These are phyloP conservation scores for Fusarium domesticum DNA, from an alignment of 2,329 filamentous ascomycete genomes.

Conservation along the genomic window DNA sequence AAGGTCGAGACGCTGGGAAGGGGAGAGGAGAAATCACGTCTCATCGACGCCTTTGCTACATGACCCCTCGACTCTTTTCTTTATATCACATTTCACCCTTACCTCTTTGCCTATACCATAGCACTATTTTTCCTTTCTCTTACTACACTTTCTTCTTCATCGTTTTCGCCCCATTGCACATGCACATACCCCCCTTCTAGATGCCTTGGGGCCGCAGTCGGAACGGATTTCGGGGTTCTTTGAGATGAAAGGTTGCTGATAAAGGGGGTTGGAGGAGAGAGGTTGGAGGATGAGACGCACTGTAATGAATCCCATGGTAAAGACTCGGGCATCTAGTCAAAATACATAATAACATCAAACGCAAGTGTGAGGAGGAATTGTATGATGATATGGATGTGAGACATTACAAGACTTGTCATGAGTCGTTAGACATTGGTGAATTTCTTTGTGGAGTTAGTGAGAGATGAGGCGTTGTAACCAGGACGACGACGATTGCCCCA, in stretches of 20 bases:
- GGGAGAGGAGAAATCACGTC: background rate
- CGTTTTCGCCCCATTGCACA: constrained; percentile 8
- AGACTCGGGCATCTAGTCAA: constrained; percentile 2
- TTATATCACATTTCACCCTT: constrained; percentile 6
- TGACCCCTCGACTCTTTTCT: background rate
- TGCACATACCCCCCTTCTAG: constrained; percentile 24
- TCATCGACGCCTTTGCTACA: constrained; percentile 3
- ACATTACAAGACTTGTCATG: too few species aligned
- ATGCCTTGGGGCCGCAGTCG: background rate
- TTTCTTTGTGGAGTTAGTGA: too few species aligned
- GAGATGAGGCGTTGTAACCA: background rate
- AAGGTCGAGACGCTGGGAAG: constrained; percentile 9
- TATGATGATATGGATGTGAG: too few species aligned
- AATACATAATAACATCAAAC: background rate
- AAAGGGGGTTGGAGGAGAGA: constrained; percentile 12
- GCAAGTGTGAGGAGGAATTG: too few species aligned
- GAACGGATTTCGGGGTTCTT: background rate
- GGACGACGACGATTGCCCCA: background rate
- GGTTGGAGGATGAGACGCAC: constrained; percentile 13
- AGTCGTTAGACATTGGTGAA: too few species aligned
- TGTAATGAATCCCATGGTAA: constrained; percentile 16
- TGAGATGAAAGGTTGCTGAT: background rate
- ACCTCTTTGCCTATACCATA: constrained; percentile 18
- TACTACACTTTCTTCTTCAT: constrained; percentile 8
- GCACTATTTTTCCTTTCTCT: constrained; percentile 15